A percentile compares a stretch with the other conserved stretches of the same genome.
Evolutionary conservation across 1,284 basidiomycete species (phyloP).

Genomic region (Mycena sp.): DNA sequence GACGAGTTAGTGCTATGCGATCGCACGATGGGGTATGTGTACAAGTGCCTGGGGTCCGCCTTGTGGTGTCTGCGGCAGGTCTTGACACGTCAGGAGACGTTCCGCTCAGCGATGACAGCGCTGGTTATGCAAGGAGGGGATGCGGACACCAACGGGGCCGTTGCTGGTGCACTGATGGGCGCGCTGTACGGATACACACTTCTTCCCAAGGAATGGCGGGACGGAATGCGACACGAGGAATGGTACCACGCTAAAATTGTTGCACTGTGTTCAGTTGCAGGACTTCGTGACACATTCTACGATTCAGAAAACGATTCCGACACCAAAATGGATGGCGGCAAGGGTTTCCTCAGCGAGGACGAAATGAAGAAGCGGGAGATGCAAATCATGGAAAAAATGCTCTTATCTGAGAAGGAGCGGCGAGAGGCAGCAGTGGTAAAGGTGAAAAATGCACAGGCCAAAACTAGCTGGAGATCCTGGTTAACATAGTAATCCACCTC

Average conservation of each 20-base stretch:
- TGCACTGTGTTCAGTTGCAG: constrained; percentile 29
- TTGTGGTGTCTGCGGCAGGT: constrained; percentile 35
- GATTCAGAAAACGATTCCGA: constrained; percentile 27
- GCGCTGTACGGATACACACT: constrained; percentile 28
- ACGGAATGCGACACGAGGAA: constrained; percentile 30
- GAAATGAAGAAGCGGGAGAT: constrained; percentile 34
- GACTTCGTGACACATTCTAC: constrained; percentile 19
- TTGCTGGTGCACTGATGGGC: constrained; percentile 36
- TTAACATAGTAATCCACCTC: too few species aligned
- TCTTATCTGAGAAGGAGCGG: constrained; percentile 26
- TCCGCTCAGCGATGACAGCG: constrained; percentile 32
- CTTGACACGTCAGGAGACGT: constrained; percentile 28
- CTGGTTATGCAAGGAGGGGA: constrained; percentile 36
- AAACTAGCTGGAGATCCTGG: constrained; percentile 20
- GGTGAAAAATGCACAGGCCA: background rate
- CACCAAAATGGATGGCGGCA: constrained; percentile 31
- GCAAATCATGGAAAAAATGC: constrained; percentile 34
- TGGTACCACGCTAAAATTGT: constrained; percentile 29
- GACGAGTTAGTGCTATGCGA: constrained; percentile 26
- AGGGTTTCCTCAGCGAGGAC: constrained; percentile 30
- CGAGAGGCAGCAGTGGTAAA: constrained; percentile 22
- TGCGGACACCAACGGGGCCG: constrained; percentile 36
- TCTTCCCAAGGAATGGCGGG: constrained; percentile 33
- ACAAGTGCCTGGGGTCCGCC: constrained; percentile 35
- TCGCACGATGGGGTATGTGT: constrained; percentile 34